These are phyloP conservation scores for Tanacetum coccineum DNA, from an alignment of 129 eudicot species.

Conservation along the genomic window DNA sequence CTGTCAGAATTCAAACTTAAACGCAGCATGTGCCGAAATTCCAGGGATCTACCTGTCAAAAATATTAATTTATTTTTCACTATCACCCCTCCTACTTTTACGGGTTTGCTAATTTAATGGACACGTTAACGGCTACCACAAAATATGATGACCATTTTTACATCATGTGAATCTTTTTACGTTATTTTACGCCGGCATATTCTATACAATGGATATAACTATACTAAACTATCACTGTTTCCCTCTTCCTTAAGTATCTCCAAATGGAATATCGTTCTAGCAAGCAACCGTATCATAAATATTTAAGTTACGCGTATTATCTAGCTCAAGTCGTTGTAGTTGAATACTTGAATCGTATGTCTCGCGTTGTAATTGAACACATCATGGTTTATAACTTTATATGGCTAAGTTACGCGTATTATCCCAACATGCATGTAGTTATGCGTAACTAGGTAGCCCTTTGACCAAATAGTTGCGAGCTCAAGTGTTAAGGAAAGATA, in stretches of 20 bases:
- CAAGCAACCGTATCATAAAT: neutral
- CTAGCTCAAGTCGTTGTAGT: too few relatives aligned
- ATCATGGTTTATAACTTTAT: too few relatives aligned
- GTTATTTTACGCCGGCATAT: slow-evolving; percentile 18
- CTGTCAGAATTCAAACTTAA: slow-evolving; percentile 27
- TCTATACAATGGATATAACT: neutral
- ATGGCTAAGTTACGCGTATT: too few relatives aligned
- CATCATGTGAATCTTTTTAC: slow-evolving; percentile 27
- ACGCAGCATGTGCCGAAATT: slow-evolving; percentile 38
- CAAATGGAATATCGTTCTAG: slow-evolving; percentile 12
- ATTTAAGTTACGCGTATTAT: too few relatives aligned
- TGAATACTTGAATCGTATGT: too few relatives aligned
- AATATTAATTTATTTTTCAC: neutral
- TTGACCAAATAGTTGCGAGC: too few relatives aligned
- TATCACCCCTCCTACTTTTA: slow-evolving; percentile 16
- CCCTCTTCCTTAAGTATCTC: slow-evolving; percentile 32
- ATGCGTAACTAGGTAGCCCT: too few relatives aligned
- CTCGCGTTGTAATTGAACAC: too few relatives aligned
- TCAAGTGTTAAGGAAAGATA: too few relatives aligned
- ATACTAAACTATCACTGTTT: too few relatives aligned
- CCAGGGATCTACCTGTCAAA: slow-evolving; percentile 24
- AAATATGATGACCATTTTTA: slow-evolving; percentile 20
- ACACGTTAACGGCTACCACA: slow-evolving; percentile 34
- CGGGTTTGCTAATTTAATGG: slow-evolving; percentile 32
- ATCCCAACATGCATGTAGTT: too few relatives aligned